Evolutionary conservation across 139 green algal species (phyloP).

Genomic region (Astrephomene gubernaculifera): DNA sequence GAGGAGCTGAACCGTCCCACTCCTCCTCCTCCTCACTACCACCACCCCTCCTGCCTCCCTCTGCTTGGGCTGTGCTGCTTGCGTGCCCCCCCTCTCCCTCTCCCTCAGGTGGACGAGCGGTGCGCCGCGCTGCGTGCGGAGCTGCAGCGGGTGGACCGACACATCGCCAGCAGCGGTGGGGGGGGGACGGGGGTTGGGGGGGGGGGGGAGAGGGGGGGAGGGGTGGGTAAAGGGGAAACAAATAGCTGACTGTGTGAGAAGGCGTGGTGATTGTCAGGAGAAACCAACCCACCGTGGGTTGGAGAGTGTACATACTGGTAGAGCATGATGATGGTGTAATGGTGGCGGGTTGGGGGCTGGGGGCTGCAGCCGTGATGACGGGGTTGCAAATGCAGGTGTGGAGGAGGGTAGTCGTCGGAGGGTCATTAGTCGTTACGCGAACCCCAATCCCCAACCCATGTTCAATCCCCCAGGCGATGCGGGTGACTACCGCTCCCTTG

Average conservation of each 20-base stretch:
- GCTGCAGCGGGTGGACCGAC: constrained; percentile 7
- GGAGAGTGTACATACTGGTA: not conserved
- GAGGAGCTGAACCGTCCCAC: not conserved
- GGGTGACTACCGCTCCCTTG: not conserved
- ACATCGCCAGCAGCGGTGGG: not conserved
- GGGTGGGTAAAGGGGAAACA: not conserved
- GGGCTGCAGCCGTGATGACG: too few relatives aligned
- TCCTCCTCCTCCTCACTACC: not conserved
- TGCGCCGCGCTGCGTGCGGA: constrained; percentile 1
- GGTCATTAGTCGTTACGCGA: too few relatives aligned
- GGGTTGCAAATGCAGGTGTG: too few relatives aligned
- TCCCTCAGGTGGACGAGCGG: constrained; percentile 1
- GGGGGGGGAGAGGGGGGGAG: not conserved
- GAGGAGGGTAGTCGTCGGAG: too few relatives aligned
- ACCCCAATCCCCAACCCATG: not conserved
- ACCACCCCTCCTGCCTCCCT: not conserved
- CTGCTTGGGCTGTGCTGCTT: not conserved
- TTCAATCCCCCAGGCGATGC: constrained; percentile 2
- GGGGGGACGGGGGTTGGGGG: not conserved
- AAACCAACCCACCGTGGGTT: not conserved
- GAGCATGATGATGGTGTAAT: not conserved
- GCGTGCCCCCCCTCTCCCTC: not conserved
- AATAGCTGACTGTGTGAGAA: not conserved
- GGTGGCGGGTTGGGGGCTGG: not conserved
- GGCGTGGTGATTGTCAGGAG: not conserved